A percentile compares a stretch with the other conserved stretches of the same genome.
Evolutionary conservation across 805 yeast genomes (phyloP).

Genomic region (Yarrowia sp.): DNA sequence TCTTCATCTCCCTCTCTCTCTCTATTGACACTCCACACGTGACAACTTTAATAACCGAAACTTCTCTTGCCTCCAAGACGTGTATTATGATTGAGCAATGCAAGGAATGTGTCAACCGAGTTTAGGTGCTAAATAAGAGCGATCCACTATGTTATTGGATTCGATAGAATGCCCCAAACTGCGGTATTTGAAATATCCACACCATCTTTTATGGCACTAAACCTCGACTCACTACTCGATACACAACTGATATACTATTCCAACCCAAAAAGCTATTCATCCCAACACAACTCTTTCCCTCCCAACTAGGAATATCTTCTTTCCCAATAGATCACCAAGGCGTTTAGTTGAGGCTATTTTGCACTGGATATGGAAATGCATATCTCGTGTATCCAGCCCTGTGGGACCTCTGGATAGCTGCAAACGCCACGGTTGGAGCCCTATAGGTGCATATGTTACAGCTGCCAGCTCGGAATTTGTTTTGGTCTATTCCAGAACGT

Average conservation of each 20-base stretch:
- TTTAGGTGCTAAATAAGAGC: background rate
- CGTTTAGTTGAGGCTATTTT: background rate
- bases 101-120: background rate
- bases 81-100: background rate
- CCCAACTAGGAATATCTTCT: background rate
- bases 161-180: background rate
- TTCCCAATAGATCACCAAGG: background rate
- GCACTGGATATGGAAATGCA: background rate
- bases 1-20: background rate
- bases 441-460: background rate
- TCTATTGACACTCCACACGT: background rate
- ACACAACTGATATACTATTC: background rate
- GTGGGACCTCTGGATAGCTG: background rate
- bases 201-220: background rate
- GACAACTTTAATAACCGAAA: conserved; percentile 10
- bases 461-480: background rate
- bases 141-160: background rate
- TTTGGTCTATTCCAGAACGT: background rate
- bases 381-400: background rate
- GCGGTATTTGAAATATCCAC: background rate
- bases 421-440: background rate
- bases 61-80: conserved; percentile 14
- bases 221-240: background rate
- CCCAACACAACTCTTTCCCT: background rate
- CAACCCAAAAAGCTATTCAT: background rate